phyloP scores from a whole-genome alignment of 129 eudicot genomes.

The Helianthus tuberosus region DNA sequence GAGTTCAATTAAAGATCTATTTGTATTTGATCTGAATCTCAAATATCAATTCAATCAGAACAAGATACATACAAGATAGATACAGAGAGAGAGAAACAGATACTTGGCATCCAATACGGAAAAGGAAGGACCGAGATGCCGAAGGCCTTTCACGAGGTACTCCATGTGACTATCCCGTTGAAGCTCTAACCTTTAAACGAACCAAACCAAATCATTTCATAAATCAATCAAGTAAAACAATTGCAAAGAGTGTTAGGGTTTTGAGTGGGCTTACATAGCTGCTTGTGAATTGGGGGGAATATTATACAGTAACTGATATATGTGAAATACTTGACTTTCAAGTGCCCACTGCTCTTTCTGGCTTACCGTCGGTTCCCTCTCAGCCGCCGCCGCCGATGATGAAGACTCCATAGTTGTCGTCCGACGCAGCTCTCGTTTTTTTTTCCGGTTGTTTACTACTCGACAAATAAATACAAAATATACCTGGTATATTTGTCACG shows the following conservation, averaged over 20 bases:
- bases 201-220: slow-evolving; percentile 17
- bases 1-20: too few species aligned
- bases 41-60: background rate
- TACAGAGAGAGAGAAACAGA: background rate
- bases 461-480: background rate
- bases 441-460: slow-evolving; percentile 12
- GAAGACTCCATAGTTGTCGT: slow-evolving; percentile 30
- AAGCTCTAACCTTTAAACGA: slow-evolving; percentile 56
- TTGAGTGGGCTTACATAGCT: slow-evolving; percentile 47
- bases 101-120: slow-evolving; percentile 81
- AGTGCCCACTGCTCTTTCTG: slow-evolving; percentile 75
- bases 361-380: slow-evolving; percentile 40
- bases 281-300: slow-evolving; percentile 65
- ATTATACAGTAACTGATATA: slow-evolving; percentile 39
- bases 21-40: too few species aligned
- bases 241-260: background rate
- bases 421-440: slow-evolving; percentile 11
- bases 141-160: slow-evolving; percentile 71
- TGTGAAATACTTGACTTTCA: slow-evolving; percentile 48
- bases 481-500: too few species aligned
- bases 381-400: slow-evolving; percentile 27
- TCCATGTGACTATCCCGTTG: slow-evolving; percentile 66
- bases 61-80: background rate
- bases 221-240: slow-evolving; percentile 14
- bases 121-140: slow-evolving; percentile 65